phyloP scores from a whole-genome alignment of 768 basidiomycete genomes.

The Lentinula sp. region DNA sequence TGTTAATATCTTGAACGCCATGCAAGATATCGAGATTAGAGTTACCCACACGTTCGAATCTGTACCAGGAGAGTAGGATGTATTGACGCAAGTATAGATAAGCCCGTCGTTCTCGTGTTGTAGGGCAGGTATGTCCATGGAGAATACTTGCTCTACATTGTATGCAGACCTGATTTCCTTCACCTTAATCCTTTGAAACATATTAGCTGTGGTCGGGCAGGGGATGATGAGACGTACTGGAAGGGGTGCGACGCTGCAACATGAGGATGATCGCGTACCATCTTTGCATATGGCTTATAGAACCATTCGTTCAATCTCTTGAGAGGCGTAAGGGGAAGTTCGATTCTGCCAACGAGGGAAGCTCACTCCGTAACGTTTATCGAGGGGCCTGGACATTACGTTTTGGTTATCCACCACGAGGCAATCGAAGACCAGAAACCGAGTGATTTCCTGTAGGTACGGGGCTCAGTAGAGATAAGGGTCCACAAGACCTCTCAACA shows the following conservation, averaged over 20 bases:
- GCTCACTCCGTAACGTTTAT: conserved; percentile 87
- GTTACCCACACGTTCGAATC: conserved; percentile 80
- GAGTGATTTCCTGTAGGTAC: conserved; percentile 61
- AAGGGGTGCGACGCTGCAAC: conserved; percentile 68
- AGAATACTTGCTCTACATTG: conserved; percentile 80
- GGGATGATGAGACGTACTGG: conserved; percentile 49
- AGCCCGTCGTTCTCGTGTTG: conserved; percentile 94
- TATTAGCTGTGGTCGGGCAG: background rate
- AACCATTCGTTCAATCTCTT: conserved; percentile 82
- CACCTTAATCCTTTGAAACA: conserved; percentile 60
- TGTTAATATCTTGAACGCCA: conserved; percentile 3
- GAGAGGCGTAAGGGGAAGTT: background rate
- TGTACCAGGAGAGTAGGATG: conserved; percentile 80
- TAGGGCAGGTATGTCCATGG: conserved; percentile 73
- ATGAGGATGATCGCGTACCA: conserved; percentile 63
- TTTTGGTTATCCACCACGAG: conserved; percentile 82
- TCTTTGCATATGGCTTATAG: conserved; percentile 70
- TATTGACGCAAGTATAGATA: conserved; percentile 89
- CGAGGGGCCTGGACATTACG: conserved; percentile 76
- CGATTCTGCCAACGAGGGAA: background rate
- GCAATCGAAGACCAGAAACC: conserved; percentile 90
- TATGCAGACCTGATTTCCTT: conserved; percentile 89
- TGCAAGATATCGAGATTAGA: background rate
- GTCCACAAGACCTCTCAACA: background rate
- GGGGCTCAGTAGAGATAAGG: background rate